Evolutionary conservation across 805 yeast genomes (phyloP).

Genomic region (Barnettozyma sucrosica): DNA sequence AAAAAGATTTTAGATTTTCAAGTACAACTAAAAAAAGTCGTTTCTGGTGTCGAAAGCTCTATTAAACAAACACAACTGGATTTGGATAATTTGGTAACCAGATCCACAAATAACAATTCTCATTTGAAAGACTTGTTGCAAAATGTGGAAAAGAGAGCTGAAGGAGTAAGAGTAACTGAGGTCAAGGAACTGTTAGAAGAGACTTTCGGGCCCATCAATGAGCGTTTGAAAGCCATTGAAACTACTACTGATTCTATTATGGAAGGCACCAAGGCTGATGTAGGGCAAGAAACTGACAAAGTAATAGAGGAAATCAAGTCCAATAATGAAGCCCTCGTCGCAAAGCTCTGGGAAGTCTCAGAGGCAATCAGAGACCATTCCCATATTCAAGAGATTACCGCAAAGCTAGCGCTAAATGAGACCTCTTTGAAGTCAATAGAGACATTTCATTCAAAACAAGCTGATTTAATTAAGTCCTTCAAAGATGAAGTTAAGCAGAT

Average conservation of each 20-base stretch:
- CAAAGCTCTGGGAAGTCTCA: neutral
- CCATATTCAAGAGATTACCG: neutral
- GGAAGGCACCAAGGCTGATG: neutral
- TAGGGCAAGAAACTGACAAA: neutral
- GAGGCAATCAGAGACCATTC: neutral
- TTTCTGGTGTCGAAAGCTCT: conserved; percentile 22
- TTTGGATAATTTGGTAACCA: conserved; percentile 22
- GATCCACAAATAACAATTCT: conserved; percentile 25
- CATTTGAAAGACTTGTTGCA: conserved; percentile 24
- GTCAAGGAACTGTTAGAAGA: neutral
- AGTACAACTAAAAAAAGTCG: conserved; percentile 25
- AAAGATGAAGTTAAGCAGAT: neutral
- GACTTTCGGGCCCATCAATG: neutral
- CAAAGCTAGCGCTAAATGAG: neutral
- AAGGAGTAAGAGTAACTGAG: neutral
- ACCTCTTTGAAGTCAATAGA: neutral
- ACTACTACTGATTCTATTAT: neutral
- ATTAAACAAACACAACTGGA: conserved; percentile 26
- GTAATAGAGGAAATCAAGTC: neutral
- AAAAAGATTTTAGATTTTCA: conserved; percentile 27
- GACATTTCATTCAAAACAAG: neutral
- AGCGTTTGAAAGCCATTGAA: neutral
- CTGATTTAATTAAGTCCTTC: neutral
- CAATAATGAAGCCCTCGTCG: neutral
- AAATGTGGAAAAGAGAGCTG: conserved; percentile 11